Base-by-base conservation (phyloP, 192 early-diverging fungal species). In the Oehlia diaphana region DNA sequence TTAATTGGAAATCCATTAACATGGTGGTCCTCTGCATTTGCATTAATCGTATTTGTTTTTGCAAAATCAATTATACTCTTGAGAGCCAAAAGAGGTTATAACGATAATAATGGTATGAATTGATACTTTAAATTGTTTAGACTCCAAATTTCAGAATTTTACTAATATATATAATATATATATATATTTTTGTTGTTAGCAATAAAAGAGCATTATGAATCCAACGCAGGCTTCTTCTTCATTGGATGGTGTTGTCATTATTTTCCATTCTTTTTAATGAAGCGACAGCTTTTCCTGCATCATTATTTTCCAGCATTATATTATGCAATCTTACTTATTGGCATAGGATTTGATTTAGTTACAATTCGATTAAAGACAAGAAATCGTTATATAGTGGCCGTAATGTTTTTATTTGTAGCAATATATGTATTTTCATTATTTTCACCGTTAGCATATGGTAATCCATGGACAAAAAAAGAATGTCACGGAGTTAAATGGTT, bases 271-370 rank as follows among this genome's bases (percentile, higher is more conserved):
- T 95, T 93, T 85, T 80, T 96, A 21, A 96, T 98, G 95, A 87
- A 86, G 26, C 95, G 96, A 42, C 94, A 96, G 83, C 86, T 95
- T 53, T 97, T 98, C 84, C 83, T 96, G 53, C 96, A 98, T 82
- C 96, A 99, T 80, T 99, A 98, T 81, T 88, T 97, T n/a, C 96
- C 97, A 6, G 92, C 96, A 10, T 87, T 97, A 13, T 97, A 96
- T 86, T 94, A 97, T 83, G 89, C 91, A 33, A 89, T 97, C 72
- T 86, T 98, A 44, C 84, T 90, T 4, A 70, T 96, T 42, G 92
- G 91, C 31, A 88, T 88, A 16, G 79, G 91, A 3, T 89, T 95
- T 79, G 96, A 99, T 83, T 81, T 95, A 64, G 78, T 90, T 33
- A 92, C 94, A 7, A 85, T 85, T 66, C 90, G 92, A 23, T 75